Evolutionary conservation across 148 eudicot species (phyloP).

Genomic region (Chenopodium berlandieri): DNA sequence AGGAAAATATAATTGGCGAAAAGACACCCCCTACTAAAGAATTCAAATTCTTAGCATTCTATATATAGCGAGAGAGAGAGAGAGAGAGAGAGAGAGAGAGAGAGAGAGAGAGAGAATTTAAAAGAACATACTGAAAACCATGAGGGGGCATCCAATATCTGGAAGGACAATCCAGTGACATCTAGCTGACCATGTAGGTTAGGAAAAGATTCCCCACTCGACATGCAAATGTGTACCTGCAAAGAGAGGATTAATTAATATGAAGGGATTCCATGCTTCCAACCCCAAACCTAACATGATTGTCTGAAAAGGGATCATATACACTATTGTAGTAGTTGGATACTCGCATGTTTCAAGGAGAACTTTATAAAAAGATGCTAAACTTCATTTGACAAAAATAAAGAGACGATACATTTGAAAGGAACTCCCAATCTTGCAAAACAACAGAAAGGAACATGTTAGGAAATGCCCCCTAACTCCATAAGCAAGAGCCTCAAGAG

Average conservation of each 20-base stretch:
- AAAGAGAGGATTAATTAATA: constrained; percentile 3
- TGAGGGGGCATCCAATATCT: constrained; percentile 89
- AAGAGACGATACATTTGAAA: no score
- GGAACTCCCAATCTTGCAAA: no score
- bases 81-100: no score
- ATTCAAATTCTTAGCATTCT: neutral
- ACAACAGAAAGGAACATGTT: no score
- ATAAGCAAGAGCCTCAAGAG: no score
- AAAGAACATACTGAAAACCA: constrained; percentile 60
- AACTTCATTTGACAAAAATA: no score
- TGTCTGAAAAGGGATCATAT: neutral
- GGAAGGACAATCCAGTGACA: constrained; percentile 79
- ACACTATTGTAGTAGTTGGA: neutral
- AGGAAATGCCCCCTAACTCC: no score
- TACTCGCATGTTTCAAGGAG: neutral
- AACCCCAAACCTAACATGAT: neutral
- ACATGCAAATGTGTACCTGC: constrained; percentile 97
- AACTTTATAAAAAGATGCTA: no score
- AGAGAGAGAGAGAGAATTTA: no score
- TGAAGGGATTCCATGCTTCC: neutral
- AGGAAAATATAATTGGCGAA: neutral
- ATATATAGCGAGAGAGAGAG: no score
- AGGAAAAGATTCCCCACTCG: constrained; percentile 85
- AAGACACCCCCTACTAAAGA: neutral
- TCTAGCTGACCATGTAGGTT: constrained; percentile 98